A percentile compares a stretch with the other conserved stretches of the same genome.
phyloP scores from a whole-genome alignment of 2,329 filamentous ascomycete genomes.

The Nemania bipapillata region DNA sequence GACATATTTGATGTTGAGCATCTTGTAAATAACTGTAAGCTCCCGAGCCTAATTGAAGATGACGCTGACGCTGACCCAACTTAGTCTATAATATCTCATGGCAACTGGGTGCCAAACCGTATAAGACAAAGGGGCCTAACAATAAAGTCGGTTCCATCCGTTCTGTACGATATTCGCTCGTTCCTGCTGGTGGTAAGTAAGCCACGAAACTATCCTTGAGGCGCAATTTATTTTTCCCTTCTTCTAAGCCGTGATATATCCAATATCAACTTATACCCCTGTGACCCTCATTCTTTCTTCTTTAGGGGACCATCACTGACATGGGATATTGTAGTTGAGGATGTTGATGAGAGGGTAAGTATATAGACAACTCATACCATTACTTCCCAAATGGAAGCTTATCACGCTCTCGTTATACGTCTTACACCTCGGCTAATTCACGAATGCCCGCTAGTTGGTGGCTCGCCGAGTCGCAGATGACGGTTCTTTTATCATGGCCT shows the following conservation, averaged over 20 bases:
- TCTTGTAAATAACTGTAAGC: not conserved
- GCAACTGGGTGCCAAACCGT: not conserved
- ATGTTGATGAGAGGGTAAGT: conserved; percentile 2
- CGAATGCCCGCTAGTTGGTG: not conserved
- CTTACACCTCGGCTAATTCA: not conserved
- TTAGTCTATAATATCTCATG: conserved; percentile 2
- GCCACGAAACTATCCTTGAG: not conserved
- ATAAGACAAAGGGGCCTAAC: not conserved
- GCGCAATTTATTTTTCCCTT: not conserved
- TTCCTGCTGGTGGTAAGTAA: not conserved
- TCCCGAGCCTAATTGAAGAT: not conserved
- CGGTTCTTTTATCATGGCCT: conserved; percentile 6
- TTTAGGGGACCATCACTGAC: not conserved
- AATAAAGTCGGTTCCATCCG: not conserved
- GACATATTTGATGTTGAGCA: not conserved
- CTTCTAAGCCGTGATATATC: not conserved
- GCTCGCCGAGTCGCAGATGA: not conserved
- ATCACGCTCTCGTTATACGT: not conserved
- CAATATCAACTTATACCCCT: no score
- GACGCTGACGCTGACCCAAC: not conserved
- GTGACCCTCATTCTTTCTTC: not conserved
- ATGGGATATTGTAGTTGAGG: not conserved
- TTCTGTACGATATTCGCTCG: not conserved
- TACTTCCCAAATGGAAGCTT: not conserved
- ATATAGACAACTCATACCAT: not conserved